Conservation (phyloP, 2,329 filamentous ascomycete genomes). For the Hymenoscyphus repandus region DNA sequence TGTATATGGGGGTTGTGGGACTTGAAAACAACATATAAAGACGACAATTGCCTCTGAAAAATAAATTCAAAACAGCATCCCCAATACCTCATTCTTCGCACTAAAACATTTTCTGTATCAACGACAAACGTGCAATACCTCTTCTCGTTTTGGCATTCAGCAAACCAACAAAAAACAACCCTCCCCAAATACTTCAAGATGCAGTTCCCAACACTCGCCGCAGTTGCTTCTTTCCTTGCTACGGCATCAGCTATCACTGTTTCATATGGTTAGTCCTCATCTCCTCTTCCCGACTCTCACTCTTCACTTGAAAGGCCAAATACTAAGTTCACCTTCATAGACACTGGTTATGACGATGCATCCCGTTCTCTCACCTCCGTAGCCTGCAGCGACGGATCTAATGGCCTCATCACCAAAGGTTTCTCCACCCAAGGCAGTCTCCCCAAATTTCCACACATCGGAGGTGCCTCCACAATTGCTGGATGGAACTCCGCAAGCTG, state of each 20-base stretch:
- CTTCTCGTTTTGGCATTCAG: background rate
- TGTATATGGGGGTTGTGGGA: no score
- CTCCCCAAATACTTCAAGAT: constrained; percentile 31
- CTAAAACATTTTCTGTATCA: background rate
- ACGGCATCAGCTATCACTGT: constrained; percentile 43
- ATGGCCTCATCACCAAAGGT: constrained; percentile 56
- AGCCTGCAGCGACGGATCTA: constrained; percentile 61
- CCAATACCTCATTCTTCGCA: no score
- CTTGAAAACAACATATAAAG: no score
- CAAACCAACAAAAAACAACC: background rate
- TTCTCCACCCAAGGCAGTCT: constrained; percentile 48
- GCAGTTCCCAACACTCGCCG: constrained; percentile 38
- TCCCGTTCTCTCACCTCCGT: constrained; percentile 50
- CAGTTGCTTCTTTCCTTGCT: constrained; percentile 36
- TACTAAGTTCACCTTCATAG: background rate
- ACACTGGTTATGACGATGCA: constrained; percentile 62
- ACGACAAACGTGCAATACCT: background rate
- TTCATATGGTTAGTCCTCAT: constrained; percentile 48
- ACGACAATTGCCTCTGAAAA: no score
- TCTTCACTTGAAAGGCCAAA: background rate
- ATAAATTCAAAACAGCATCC: no score
- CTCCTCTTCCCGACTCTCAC: no score
- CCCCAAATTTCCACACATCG: constrained; percentile 49
- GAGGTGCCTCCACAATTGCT: constrained; percentile 45
- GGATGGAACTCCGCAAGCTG: constrained; percentile 52